Percentiles rank a stretch among this genome's conserved stretches.
Conservation (phyloP, 805 yeast species). For the Tetrapisispora iriomotensis region DNA sequence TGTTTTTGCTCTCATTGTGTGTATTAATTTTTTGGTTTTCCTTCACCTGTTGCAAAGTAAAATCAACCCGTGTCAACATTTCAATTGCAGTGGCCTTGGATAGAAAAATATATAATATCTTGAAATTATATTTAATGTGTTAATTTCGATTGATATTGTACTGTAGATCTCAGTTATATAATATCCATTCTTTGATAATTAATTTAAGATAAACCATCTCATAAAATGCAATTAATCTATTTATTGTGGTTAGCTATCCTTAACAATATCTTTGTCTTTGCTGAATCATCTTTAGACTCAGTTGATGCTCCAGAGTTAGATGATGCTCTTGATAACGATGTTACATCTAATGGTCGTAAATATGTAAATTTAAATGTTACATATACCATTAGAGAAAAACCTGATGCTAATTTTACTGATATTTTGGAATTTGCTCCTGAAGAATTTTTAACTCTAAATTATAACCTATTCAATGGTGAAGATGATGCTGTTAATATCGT, state of each 20-base stretch:
- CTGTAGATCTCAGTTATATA: too few relatives aligned
- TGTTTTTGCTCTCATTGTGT: too few relatives aligned
- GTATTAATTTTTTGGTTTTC: too few relatives aligned
- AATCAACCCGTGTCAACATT: too few relatives aligned
- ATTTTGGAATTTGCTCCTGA: constrained; percentile 40
- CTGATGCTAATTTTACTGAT: constrained; percentile 31
- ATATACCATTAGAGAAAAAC: constrained; percentile 40
- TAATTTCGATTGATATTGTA: too few relatives aligned
- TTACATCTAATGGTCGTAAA: constrained; percentile 3
- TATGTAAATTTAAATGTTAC: constrained; percentile 35
- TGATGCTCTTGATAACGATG: constrained; percentile 1
- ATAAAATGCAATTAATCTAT: background rate
- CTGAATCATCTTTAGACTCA: background rate
- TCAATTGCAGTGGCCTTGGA: too few relatives aligned
- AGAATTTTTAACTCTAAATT: constrained; percentile 42
- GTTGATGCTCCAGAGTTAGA: background rate
- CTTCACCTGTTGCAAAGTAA: too few relatives aligned
- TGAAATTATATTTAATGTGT: too few relatives aligned
- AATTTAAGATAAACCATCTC: too few relatives aligned
- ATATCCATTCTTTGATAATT: too few relatives aligned
- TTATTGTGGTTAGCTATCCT: constrained; percentile 3
- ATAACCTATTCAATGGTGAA: constrained; percentile 46
- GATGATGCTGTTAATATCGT: constrained; percentile 41
- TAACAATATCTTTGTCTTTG: background rate
- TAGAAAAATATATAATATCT: too few relatives aligned